Conservation (phyloP, 2,329 filamentous ascomycete species). For the Aureobasidium sp. region DNA sequence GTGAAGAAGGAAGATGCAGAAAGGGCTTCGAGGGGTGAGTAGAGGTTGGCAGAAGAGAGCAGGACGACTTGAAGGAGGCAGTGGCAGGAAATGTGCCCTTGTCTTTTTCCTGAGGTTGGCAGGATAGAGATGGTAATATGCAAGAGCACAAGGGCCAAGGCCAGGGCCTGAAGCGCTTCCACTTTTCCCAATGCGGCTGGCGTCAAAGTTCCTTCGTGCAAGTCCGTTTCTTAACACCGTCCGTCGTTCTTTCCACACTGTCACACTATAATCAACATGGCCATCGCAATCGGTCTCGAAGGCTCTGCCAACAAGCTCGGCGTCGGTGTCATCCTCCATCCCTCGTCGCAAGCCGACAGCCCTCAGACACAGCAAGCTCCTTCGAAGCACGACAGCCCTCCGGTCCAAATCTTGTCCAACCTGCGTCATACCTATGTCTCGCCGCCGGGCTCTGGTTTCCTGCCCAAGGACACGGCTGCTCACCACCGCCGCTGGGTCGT, state of each 20-base stretch:
- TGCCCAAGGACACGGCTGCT: constrained; percentile 89
- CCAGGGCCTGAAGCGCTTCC: not conserved
- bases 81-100: not conserved
- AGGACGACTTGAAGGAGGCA: not conserved
- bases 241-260: not conserved
- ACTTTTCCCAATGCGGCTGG: not conserved
- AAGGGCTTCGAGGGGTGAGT: not conserved
- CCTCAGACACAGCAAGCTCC: constrained; percentile 13
- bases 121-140: not conserved
- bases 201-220: not conserved
- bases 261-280: constrained; percentile 21
- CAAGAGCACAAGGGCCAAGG: not conserved
- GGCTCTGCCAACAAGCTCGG: constrained; percentile 97
- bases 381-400: constrained; percentile 25
- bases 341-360: constrained; percentile 35
- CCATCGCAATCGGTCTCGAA: constrained; percentile 67
- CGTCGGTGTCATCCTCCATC: constrained; percentile 82
- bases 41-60: not conserved
- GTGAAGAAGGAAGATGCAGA: not conserved
- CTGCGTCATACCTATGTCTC: constrained; percentile 88
- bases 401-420: constrained; percentile 75
- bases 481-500: constrained; percentile 88
- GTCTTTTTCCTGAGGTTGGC: not conserved
- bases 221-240: constrained; percentile 9
- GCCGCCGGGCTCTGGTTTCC: constrained; percentile 86